These are phyloP conservation scores for Penicillium dipodomyicola DNA, from an alignment of 495 filamentous ascomycete species.

Conservation along the genomic window DNA sequence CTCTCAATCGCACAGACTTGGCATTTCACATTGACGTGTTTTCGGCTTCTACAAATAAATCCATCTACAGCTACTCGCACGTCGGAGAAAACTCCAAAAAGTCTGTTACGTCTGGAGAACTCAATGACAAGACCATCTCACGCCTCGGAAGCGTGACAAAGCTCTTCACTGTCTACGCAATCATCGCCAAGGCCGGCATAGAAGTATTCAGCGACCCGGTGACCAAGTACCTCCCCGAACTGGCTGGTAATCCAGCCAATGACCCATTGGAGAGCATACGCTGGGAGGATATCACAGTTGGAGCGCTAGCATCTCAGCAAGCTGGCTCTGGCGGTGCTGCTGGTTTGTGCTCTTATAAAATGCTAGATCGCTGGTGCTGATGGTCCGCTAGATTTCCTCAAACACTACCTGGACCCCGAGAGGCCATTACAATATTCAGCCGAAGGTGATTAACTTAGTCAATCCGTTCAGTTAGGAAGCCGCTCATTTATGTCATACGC, in stretches of 20 bases:
- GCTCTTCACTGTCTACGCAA: constrained; percentile 46
- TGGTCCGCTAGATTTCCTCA: neutral
- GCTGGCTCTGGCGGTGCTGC: constrained; percentile 39
- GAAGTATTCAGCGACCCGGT: constrained; percentile 42
- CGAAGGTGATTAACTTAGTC: neutral
- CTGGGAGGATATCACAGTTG: constrained; percentile 40
- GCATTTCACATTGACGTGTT: constrained; percentile 12
- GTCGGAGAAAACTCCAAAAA: constrained; percentile 4
- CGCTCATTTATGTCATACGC: neutral
- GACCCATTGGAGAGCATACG: constrained; percentile 26
- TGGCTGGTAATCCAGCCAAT: constrained; percentile 22
- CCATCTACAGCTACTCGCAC: constrained; percentile 15
- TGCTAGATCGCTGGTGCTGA: neutral
- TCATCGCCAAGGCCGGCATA: constrained; percentile 48
- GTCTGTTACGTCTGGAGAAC: constrained; percentile 5
- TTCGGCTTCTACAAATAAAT: constrained; percentile 15
- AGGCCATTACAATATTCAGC: neutral
- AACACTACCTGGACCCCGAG: neutral
- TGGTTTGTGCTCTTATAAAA: neutral
- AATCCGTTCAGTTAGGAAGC: neutral
- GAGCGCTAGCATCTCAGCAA: constrained; percentile 42
- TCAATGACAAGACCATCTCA: constrained; percentile 42
- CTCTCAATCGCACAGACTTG: constrained; percentile 14
- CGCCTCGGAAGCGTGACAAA: constrained; percentile 49
- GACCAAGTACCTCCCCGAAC: constrained; percentile 55